These are phyloP conservation scores for Colletotrichum sojae DNA, from an alignment of 2,329 filamentous ascomycete genomes.

Conservation along the genomic window DNA sequence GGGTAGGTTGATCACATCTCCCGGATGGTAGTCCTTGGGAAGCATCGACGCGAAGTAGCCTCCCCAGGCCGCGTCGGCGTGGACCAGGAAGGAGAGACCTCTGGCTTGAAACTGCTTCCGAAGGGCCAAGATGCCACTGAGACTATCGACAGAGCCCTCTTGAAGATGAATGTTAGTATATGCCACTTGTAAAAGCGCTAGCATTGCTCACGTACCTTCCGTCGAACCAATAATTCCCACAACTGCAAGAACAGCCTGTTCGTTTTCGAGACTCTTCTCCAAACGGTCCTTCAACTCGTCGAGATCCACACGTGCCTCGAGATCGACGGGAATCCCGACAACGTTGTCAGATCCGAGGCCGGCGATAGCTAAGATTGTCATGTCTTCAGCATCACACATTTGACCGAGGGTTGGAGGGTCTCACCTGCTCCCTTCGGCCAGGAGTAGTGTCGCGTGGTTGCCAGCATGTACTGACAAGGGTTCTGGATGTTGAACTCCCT, in stretches of 20 bases:
- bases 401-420: conserved; percentile 29
- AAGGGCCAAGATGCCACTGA: conserved; percentile 54
- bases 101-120: conserved; percentile 56
- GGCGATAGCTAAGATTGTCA: conserved; percentile 53
- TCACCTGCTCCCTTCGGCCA: conserved; percentile 64
- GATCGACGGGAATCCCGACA: conserved; percentile 56
- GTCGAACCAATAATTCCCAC: conserved; percentile 63
- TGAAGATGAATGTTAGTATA: neutral
- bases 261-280: conserved; percentile 46
- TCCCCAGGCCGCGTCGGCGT: conserved; percentile 65
- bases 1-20: conserved; percentile 46
- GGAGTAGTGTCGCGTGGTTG: conserved; percentile 62
- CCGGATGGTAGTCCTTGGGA: conserved; percentile 48
- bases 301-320: conserved; percentile 55
- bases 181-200: too few relatives aligned
- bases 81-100: conserved; percentile 61
- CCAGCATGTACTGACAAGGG: conserved; percentile 53
- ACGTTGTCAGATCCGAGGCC: conserved; percentile 61
- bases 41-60: conserved; percentile 64
- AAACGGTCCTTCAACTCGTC: conserved; percentile 50
- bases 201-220: conserved; percentile 48
- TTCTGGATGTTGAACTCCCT: conserved; percentile 49
- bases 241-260: conserved; percentile 57
- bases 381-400: neutral
- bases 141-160: conserved; percentile 61